Conservation (phyloP, 2,329 filamentous ascomycete species). For the Pseudogymnoascus sp. region DNA sequence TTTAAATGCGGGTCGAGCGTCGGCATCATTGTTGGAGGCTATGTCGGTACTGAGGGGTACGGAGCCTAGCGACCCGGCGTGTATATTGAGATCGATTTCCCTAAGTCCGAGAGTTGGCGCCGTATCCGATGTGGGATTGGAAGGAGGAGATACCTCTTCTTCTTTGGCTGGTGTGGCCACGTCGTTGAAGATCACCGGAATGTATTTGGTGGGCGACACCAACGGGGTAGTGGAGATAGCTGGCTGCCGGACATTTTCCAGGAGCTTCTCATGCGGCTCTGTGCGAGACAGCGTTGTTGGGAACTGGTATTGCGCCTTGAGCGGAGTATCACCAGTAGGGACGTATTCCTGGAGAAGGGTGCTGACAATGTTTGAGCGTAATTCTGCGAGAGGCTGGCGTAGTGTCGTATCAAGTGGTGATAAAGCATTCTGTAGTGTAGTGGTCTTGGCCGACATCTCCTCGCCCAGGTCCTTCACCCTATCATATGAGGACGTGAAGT, state of each 20-base stretch:
- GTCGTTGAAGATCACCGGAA: slow-evolving; percentile 31
- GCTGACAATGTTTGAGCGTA: slow-evolving; percentile 59
- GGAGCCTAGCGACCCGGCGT: slow-evolving; percentile 29
- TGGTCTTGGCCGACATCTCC: slow-evolving; percentile 55
- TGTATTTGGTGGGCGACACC: slow-evolving; percentile 22
- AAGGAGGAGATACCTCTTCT: slow-evolving; percentile 6
- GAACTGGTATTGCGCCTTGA: slow-evolving; percentile 73
- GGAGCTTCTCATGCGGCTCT: slow-evolving; percentile 47
- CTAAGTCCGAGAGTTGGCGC: slow-evolving; percentile 36
- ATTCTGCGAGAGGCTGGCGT: slow-evolving; percentile 58
- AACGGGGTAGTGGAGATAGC: slow-evolving; percentile 22
- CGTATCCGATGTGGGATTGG: slow-evolving; percentile 17
- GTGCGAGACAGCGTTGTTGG: slow-evolving; percentile 73
- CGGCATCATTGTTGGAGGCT: background rate
- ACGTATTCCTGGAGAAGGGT: slow-evolving; percentile 69
- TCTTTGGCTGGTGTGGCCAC: slow-evolving; percentile 18
- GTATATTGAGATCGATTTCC: slow-evolving; percentile 40
- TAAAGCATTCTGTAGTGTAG: slow-evolving; percentile 50
- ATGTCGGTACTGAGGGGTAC: background rate
- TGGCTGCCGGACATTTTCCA: slow-evolving; percentile 40
- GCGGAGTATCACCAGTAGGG: slow-evolving; percentile 77
- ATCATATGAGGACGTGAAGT: slow-evolving; percentile 60
- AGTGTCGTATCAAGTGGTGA: slow-evolving; percentile 52
- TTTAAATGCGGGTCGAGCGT: slow-evolving; percentile 16
- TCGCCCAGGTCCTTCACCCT: slow-evolving; percentile 60